Evolutionary conservation across 2,329 filamentous ascomycete genomes (phyloP), one percentile per base, ranked within the genome.

Genomic region (Podosphaera aphanis): DNA sequence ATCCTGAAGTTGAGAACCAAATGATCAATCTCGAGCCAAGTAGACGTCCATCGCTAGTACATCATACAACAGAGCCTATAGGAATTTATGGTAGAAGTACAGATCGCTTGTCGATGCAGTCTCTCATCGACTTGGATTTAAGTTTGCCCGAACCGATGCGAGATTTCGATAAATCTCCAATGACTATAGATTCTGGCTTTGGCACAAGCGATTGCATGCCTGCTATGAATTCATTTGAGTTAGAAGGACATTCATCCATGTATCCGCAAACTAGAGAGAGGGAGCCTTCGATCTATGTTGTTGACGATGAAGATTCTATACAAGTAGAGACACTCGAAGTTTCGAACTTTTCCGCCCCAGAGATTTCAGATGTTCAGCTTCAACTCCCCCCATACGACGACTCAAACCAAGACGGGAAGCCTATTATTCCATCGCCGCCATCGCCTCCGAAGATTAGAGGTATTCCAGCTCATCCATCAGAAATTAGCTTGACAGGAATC

Each of bases 211-310:
- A 72, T 0, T 70, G 75, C 47, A 57, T 70, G 27, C 67, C 70
- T 21, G 63, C 66, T 11, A 66, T 63, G 1, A 73, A 73, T 51
- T 72, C 74, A 0, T 78, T 78, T 47, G 71, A 77, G 46, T 63
- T 78, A 2, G 74, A 79, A 56, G 67, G 69, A n/a, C 73, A 77
- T 51, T 63, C 71, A 1, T 75, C 72, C 1, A 60, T 74, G 1
- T 73, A 74, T 49, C 62, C 57, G 41, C 54, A 63, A 37, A 29
- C 61, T 11, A 41, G 43, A 31, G 47, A 41, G 16, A 46, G 49
- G n/a, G 56, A 58, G 19, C 53, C 56, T 23, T 52, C 55, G 2
- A 73, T 76, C 41, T 77, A 76, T 53, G 67, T 76, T 8, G 70
- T 41, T 25, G 19, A 31, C 25, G 21, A 35, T 37, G 43, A 23